phyloP scores from a whole-genome alignment of 345 rosid genomes.

The Theobroma cacao region DNA sequence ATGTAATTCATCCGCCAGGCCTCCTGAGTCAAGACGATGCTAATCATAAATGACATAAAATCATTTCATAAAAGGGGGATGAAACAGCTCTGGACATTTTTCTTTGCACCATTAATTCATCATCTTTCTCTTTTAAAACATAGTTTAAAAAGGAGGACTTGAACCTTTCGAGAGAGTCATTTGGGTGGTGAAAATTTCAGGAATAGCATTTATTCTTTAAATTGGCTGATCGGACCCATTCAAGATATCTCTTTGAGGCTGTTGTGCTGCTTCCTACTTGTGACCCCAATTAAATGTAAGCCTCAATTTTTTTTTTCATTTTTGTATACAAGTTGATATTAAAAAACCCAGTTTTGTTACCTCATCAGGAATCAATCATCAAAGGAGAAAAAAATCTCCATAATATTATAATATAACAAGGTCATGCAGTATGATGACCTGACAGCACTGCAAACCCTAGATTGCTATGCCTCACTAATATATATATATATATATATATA shows the following conservation, averaged over 20 bases:
- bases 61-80: neutral
- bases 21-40: neutral
- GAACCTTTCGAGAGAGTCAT: neutral
- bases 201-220: neutral
- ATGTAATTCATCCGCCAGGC: neutral
- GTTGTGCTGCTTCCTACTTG: neutral
- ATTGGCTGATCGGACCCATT: neutral
- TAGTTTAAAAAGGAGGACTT: neutral
- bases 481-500: neutral
- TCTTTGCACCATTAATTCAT: neutral
- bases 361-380: neutral
- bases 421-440: neutral
- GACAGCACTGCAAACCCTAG: neutral
- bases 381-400: neutral
- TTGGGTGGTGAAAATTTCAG: neutral
- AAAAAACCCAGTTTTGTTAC: neutral
- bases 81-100: neutral
- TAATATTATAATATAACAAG: neutral
- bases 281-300: conserved; percentile 6
- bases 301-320: neutral
- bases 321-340: neutral
- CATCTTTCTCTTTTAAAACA: neutral
- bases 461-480: neutral
- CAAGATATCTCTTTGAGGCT: conserved; percentile 2
- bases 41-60: neutral